Conservation (phyloP, 2,329 filamentous ascomycete species). For the Lachnellula occidentalis region DNA sequence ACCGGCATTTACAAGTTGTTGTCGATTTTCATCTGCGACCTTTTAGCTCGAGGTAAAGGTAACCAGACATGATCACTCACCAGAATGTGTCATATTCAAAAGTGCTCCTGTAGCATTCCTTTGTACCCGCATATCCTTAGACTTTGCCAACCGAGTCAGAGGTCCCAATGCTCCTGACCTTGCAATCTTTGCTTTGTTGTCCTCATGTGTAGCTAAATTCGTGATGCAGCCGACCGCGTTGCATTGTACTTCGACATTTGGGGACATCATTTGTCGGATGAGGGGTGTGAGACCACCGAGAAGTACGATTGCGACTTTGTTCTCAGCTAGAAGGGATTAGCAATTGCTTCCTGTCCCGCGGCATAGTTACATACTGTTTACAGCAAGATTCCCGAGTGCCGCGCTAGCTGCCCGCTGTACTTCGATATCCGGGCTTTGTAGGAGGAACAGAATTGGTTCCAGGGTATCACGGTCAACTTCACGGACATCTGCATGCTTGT, state of each 20-base stretch:
- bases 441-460: conserved; percentile 89
- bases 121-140: conserved; percentile 97
- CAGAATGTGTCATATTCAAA: conserved; percentile 98
- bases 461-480: conserved; percentile 94
- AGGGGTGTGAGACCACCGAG: conserved; percentile 85
- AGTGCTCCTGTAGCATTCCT: conserved; percentile 93
- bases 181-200: conserved; percentile 98
- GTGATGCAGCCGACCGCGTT: conserved; percentile 99
- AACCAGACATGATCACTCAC: conserved; percentile 44
- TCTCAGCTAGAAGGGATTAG: conserved; percentile 69
- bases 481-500: conserved; percentile 67
- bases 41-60: conserved; percentile 11
- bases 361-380: conserved; percentile 69
- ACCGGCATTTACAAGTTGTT: conserved; percentile 93
- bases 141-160: conserved; percentile 87
- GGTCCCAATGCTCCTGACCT: conserved; percentile 88
- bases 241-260: conserved; percentile 97
- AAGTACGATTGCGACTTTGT: conserved; percentile 94
- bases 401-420: conserved; percentile 95
- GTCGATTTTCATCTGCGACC: conserved; percentile 80
- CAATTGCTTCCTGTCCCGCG: conserved; percentile 10
- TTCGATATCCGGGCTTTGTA: conserved; percentile 93
- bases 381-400: conserved; percentile 89
- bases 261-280: conserved; percentile 96
- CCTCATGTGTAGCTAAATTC: conserved; percentile 94